Evolutionary conservation across 108 stramenopile species (phyloP).

Genomic region (Nitzschia sp.): DNA sequence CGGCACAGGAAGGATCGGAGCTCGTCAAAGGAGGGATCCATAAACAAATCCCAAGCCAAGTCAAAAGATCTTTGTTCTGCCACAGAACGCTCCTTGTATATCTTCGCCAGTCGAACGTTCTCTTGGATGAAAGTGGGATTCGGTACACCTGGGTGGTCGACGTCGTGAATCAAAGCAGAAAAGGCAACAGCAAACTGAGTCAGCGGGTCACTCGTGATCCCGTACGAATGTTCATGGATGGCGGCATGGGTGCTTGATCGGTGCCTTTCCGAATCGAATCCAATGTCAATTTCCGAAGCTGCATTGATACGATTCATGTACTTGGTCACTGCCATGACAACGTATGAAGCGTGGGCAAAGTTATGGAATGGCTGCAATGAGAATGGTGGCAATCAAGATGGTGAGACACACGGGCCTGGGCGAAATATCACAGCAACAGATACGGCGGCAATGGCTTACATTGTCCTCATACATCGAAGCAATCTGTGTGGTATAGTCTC

Average conservation of each 20-base stretch:
- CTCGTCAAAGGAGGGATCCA: slow-evolving; percentile 20
- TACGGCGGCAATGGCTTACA: no score
- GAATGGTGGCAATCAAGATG: no score
- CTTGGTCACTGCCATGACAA: no score
- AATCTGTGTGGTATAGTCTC: no score
- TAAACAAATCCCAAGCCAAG: slow-evolving; percentile 31
- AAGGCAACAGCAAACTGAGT: no score
- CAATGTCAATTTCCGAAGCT: not conserved
- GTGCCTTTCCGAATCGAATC: not conserved
- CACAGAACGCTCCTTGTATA: slow-evolving; percentile 29
- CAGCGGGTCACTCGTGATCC: slow-evolving; percentile 27
- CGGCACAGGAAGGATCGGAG: slow-evolving; percentile 12
- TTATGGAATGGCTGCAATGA: no score
- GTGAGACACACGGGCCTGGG: no score
- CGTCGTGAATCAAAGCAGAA: no score
- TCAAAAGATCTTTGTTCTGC: slow-evolving; percentile 33
- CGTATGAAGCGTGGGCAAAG: no score
- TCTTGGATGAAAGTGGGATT: slow-evolving; percentile 34
- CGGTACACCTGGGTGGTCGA: slow-evolving; percentile 7
- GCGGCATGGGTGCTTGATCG: not conserved
- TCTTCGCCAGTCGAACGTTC: slow-evolving; percentile 10
- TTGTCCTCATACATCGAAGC: no score
- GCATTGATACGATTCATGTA: slow-evolving; percentile 6
- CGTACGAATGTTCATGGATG: slow-evolving; percentile 12
- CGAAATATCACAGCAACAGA: no score